Percentiles rank a stretch among this genome's conserved stretches.
These are phyloP conservation scores for Pichia membranifaciens DNA, from an alignment of 805 yeast species.

Conservation along the genomic window DNA sequence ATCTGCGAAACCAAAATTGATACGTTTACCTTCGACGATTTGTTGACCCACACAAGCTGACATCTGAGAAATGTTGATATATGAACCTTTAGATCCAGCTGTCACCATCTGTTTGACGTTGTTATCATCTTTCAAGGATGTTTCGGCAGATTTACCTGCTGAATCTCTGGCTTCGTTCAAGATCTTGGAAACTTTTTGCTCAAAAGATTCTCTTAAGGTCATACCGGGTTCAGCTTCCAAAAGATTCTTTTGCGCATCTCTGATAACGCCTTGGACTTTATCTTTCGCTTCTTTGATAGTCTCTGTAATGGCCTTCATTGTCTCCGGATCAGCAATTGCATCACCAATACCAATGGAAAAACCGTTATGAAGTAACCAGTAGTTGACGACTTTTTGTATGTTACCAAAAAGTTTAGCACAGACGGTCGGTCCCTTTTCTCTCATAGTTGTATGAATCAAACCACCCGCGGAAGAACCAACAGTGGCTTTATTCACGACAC, in stretches of 20 bases:
- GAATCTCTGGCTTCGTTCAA: conserved; percentile 98
- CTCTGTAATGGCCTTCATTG: conserved; percentile 89
- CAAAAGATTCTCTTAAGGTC: conserved; percentile 98
- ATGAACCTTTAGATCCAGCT: conserved; percentile 98
- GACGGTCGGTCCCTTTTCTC: conserved; percentile 90
- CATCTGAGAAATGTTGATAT: conserved; percentile 98
- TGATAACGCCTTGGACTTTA: conserved; percentile 89
- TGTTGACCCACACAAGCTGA: conserved; percentile 99
- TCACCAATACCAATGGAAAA: conserved; percentile 99
- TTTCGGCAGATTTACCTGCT: conserved; percentile 98
- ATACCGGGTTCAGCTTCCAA: conserved; percentile 98
- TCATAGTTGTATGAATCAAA: conserved; percentile 91
- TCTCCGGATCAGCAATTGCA: conserved; percentile 95
- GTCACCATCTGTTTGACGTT: conserved; percentile 99
- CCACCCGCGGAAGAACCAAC: conserved; percentile 99
- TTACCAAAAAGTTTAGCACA: conserved; percentile 90
- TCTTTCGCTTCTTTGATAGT: conserved; percentile 90
- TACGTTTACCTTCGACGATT: conserved; percentile 99
- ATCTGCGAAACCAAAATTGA: conserved; percentile 94
- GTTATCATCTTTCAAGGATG: conserved; percentile 86
- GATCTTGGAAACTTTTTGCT: conserved; percentile 91
- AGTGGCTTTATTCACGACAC: conserved; percentile 96
- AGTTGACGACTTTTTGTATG: conserved; percentile 91
- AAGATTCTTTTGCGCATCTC: conserved; percentile 83
- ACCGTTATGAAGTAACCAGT: conserved; percentile 93